Conservation (phyloP, 2,329 filamentous ascomycete species). For the Colletotrichum orchidophilum region DNA sequence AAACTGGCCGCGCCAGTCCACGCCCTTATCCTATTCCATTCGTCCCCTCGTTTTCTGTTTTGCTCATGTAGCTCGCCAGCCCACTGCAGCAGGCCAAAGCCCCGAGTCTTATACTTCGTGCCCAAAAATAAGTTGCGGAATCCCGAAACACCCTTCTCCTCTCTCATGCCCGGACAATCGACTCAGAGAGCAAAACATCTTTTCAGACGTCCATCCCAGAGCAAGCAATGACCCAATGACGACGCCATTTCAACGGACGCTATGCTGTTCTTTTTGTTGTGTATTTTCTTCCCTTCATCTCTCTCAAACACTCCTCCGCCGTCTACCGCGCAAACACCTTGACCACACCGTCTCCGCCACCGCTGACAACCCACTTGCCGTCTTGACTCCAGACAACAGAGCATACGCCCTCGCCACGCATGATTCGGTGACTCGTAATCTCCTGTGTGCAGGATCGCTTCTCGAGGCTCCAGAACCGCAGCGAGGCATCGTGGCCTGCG, state of each 20-base stretch:
- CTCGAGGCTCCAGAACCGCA: conserved; percentile 97
- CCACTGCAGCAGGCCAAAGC: not conserved
- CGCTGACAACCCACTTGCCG: conserved; percentile 92
- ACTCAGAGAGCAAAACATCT: not conserved
- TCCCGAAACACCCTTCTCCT: conserved; percentile 6
- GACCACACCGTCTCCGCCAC: conserved; percentile 92
- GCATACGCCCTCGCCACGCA: conserved; percentile 96
- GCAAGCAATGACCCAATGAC: conserved; percentile 18
- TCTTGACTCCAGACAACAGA: conserved; percentile 96
- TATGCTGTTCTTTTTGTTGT: conserved; percentile 24
- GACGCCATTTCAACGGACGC: conserved; percentile 24
- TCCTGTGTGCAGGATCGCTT: conserved; percentile 96
- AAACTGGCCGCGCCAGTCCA: not conserved
- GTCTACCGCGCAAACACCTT: conserved; percentile 80
- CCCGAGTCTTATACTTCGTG: not conserved
- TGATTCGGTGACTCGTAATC: conserved; percentile 89
- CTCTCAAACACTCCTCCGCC: not conserved
- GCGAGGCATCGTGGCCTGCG: conserved; percentile 92
- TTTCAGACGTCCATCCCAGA: conserved; percentile 3
- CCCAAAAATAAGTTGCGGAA: not conserved
- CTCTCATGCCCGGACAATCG: not conserved
- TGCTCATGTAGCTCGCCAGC: not conserved
- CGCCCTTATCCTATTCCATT: not conserved
- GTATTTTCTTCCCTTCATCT: conserved; percentile 9
- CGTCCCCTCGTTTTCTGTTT: not conserved